Percentiles rank a stretch among this genome's conserved stretches.
Evolutionary conservation across 2,329 filamentous ascomycete genomes (phyloP).

Genomic region (Fragosphaeria purpurea): DNA sequence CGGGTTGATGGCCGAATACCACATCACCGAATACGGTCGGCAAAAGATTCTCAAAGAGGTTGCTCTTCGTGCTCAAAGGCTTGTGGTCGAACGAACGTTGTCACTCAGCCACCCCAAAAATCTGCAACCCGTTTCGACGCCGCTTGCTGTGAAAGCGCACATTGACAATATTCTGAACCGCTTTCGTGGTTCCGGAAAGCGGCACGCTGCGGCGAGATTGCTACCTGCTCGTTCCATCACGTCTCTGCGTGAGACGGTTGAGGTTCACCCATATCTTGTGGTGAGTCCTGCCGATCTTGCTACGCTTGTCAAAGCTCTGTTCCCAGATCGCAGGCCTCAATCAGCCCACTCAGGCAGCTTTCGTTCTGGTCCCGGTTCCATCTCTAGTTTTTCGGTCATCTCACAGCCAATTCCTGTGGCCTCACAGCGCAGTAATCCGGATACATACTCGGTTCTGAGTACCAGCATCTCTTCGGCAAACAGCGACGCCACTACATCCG

Average conservation of each 20-base stretch:
- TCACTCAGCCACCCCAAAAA: constrained; percentile 3
- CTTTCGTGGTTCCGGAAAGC: constrained; percentile 45
- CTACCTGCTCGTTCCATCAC: constrained; percentile 63
- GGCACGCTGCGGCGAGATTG: constrained; percentile 45
- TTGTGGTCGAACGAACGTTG: constrained; percentile 62
- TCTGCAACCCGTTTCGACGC: constrained; percentile 44
- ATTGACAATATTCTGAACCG: constrained; percentile 62
- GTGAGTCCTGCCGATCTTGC: constrained; percentile 70
- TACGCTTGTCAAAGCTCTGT: constrained; percentile 73
- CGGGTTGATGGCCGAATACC: constrained; percentile 74
- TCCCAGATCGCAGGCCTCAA: constrained; percentile 60
- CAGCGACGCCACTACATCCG: constrained; percentile 58
- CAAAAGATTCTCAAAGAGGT: constrained; percentile 74
- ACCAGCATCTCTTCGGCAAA: constrained; percentile 63
- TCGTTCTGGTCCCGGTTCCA: constrained; percentile 57
- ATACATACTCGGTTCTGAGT: constrained; percentile 61
- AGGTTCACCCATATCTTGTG: constrained; percentile 71
- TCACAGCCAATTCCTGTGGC: constrained; percentile 59
- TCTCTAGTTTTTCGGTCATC: constrained; percentile 56
- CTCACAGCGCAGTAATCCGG: constrained; percentile 45
- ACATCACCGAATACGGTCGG: constrained; percentile 83
- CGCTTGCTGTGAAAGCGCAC: constrained; percentile 54
- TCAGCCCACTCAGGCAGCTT: constrained; percentile 53
- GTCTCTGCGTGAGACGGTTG: constrained; percentile 63
- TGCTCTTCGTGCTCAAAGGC: constrained; percentile 66